phyloP scores from a whole-genome alignment of 1,139 yeast genomes.

The Petasospora fabianii region DNA sequence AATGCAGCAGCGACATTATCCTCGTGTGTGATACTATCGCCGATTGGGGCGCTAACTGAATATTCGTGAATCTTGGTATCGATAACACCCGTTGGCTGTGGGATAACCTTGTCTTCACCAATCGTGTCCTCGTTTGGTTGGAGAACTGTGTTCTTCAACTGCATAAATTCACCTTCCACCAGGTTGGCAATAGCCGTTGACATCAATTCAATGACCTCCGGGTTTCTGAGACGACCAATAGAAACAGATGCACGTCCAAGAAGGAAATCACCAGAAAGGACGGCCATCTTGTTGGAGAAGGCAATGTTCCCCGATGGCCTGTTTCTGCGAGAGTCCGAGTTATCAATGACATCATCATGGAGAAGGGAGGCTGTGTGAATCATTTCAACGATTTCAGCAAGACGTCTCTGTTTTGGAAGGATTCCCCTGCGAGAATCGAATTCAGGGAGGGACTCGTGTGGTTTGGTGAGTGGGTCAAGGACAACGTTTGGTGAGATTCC shows the following conservation, averaged over 20 bases:
- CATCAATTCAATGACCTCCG: slow-evolving; percentile 94
- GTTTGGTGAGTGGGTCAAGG: slow-evolving; percentile 78
- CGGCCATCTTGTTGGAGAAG: slow-evolving; percentile 95
- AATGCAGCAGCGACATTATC: slow-evolving; percentile 83
- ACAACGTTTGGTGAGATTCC: slow-evolving; percentile 82
- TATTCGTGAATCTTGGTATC: slow-evolving; percentile 60
- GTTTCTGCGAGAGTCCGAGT: slow-evolving; percentile 87
- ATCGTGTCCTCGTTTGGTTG: slow-evolving; percentile 44
- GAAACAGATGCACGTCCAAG: slow-evolving; percentile 96
- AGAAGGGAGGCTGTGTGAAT: slow-evolving; percentile 95
- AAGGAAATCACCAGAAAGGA: slow-evolving; percentile 91
- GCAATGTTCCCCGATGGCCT: slow-evolving; percentile 91
- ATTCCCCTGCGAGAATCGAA: slow-evolving; percentile 63
- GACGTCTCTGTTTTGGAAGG: slow-evolving; percentile 87
- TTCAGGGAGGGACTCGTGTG: slow-evolving; percentile 68
- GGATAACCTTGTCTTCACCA: slow-evolving; percentile 48
- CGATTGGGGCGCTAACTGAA: slow-evolving; percentile 37
- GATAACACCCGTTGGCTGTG: slow-evolving; percentile 62
- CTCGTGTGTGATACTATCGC: slow-evolving; percentile 51
- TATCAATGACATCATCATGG: slow-evolving; percentile 96
- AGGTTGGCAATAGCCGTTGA: slow-evolving; percentile 95
- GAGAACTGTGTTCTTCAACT: slow-evolving; percentile 84
- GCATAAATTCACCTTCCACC: slow-evolving; percentile 99
- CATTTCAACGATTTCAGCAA: slow-evolving; percentile 98
- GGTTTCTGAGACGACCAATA: slow-evolving; percentile 85